Conservation (phyloP, 2,329 filamentous ascomycete genomes). For the Stagonosporopsis cucurbitacearum region DNA sequence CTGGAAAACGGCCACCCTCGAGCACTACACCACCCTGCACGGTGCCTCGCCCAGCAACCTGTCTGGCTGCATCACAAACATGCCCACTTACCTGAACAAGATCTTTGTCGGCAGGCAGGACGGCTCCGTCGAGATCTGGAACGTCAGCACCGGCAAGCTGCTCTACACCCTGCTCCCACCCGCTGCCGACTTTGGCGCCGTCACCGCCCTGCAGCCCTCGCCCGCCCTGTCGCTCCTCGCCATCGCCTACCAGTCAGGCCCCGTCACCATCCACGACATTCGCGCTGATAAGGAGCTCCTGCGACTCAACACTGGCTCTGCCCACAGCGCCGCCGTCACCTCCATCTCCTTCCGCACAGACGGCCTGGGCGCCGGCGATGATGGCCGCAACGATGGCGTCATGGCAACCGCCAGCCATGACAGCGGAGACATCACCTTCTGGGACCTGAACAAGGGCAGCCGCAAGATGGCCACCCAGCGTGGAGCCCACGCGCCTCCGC, state of each 20-base stretch:
- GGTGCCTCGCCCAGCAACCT: conserved; percentile 69
- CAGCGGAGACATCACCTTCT: conserved; percentile 90
- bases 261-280: conserved; percentile 81
- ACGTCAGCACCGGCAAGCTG: conserved; percentile 87
- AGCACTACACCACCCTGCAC: conserved; percentile 87
- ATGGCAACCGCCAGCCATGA: conserved; percentile 87
- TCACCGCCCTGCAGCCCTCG: conserved; percentile 86
- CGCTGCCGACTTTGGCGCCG: conserved; percentile 72
- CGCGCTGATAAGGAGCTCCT: conserved; percentile 77
- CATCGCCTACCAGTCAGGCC: conserved; percentile 82
- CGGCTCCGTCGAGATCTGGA: conserved; percentile 96
- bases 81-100: conserved; percentile 97
- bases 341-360: conserved; percentile 92
- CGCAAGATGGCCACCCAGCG: conserved; percentile 85
- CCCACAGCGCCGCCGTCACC: conserved; percentile 69
- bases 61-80: conserved; percentile 79
- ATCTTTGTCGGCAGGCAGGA: conserved; percentile 87
- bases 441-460: conserved; percentile 91
- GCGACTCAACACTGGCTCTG: conserved; percentile 69
- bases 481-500: conserved; percentile 83
- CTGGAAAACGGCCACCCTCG: conserved; percentile 82
- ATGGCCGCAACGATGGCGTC: conserved; percentile 82
- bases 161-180: conserved; percentile 88
- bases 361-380: conserved; percentile 83
- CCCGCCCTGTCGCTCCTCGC: conserved; percentile 85